These are phyloP conservation scores for Arthrobotrys musiformis DNA, from an alignment of 2,329 filamentous ascomycete genomes.

Conservation along the genomic window DNA sequence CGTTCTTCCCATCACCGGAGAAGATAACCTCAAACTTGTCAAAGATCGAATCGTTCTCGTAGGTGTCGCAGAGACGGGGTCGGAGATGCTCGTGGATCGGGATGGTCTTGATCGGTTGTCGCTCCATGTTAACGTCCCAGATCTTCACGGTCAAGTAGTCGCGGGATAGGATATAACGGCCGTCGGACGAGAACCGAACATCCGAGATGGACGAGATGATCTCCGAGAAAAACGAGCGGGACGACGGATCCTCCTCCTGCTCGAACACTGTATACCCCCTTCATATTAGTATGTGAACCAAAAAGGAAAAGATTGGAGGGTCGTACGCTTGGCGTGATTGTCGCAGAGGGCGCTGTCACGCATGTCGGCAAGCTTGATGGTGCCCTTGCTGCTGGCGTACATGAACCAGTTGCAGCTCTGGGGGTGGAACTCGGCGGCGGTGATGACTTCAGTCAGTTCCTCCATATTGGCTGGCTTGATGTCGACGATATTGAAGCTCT, in stretches of 20 bases:
- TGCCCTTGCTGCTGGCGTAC: constrained; percentile 99
- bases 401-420: constrained; percentile 99
- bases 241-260: constrained; percentile 95
- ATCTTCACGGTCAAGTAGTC: constrained; percentile 99
- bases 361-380: constrained; percentile 99
- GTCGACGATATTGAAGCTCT: constrained; percentile 99
- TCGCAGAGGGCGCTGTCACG: constrained; percentile 95
- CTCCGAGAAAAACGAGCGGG: constrained; percentile 98
- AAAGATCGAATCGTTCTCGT: constrained; percentile 99
- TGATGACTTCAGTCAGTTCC: constrained; percentile 98
- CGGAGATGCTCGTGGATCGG: constrained; percentile 97
- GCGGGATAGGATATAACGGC: constrained; percentile 94
- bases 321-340: constrained; percentile 90
- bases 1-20: constrained; percentile 96
- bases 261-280: too few species aligned
- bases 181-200: constrained; percentile 95
- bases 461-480: constrained; percentile 99
- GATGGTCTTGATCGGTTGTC: constrained; percentile 96
- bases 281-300: too few species aligned
- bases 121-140: constrained; percentile 99
- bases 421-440: constrained; percentile 96
- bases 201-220: constrained; percentile 99
- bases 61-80: constrained; percentile 94
- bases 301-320: too few species aligned
- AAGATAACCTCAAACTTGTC: constrained; percentile 99